Evolutionary conservation across 257 asterid species (phyloP).

Genomic region (Nyctanthes arbortristis): DNA sequence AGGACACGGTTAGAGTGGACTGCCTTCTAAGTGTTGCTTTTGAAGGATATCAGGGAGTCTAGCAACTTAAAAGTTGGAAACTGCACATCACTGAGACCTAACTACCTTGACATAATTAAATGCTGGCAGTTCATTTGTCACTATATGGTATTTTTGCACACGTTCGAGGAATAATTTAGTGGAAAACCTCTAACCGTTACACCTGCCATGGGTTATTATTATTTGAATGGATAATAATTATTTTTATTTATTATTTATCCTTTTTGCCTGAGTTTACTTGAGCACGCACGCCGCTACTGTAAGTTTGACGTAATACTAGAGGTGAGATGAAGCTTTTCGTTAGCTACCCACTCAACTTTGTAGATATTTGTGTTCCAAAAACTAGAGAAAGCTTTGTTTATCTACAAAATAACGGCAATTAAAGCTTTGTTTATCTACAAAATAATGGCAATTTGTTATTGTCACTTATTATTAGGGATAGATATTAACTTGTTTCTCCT

Average conservation of each 20-base stretch:
- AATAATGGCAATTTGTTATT: neutral
- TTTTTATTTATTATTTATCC: neutral
- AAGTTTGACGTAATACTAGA: neutral
- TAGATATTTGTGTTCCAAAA: neutral
- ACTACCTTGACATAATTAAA: neutral
- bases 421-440: neutral
- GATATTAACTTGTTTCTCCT: neutral
- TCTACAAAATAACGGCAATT: neutral
- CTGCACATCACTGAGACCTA: neutral
- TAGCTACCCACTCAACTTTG: neutral
- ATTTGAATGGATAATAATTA: neutral
- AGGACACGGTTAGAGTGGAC: constrained; percentile 64
- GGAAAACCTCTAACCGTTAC: neutral
- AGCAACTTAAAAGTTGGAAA: neutral
- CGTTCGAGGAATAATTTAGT: neutral
- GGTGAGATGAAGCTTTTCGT: neutral
- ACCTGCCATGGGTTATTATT: neutral
- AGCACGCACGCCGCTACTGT: neutral
- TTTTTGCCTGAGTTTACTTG: neutral
- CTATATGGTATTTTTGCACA: neutral
- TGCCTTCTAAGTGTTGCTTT: constrained; percentile 2
- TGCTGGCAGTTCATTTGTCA: constrained; percentile 11
- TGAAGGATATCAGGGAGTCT: neutral
- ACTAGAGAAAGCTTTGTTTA: neutral
- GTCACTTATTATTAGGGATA: neutral